phyloP scores from a whole-genome alignment of 257 asterid genomes.

The Solanum medicagineum region DNA sequence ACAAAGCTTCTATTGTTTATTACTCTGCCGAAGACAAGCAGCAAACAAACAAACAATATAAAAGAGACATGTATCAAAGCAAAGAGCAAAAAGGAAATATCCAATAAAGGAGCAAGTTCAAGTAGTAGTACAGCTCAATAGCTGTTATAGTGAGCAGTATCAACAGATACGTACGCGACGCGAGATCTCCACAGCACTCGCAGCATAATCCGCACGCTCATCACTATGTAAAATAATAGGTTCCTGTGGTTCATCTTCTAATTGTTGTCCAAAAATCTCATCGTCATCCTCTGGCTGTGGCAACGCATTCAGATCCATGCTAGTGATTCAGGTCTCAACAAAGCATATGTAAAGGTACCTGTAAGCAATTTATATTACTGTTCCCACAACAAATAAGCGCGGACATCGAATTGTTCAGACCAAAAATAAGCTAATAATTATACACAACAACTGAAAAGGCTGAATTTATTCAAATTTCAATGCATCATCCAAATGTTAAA shows the following conservation, averaged over 20 bases:
- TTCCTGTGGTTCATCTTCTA: slow-evolving; percentile 57
- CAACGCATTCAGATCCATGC: slow-evolving; percentile 94
- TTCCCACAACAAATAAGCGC: not conserved
- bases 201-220: slow-evolving; percentile 45
- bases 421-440: not conserved
- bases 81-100: not conserved
- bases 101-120: not conserved
- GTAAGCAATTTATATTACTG: not conserved
- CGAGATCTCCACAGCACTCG: slow-evolving; percentile 38
- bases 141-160: slow-evolving; percentile 1
- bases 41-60: not conserved
- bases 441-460: not conserved
- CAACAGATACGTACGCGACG: slow-evolving; percentile 42
- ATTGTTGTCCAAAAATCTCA: slow-evolving; percentile 40
- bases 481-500: not conserved
- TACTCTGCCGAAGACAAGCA: not conserved
- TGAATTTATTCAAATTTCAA: not conserved
- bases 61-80: not conserved
- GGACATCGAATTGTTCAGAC: not conserved
- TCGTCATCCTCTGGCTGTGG: slow-evolving; percentile 95
- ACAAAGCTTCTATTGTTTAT: not conserved
- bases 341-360: slow-evolving; percentile 24
- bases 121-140: not conserved
- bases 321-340: slow-evolving; percentile 37
- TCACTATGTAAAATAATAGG: slow-evolving; percentile 16